Evolutionary conservation across 2,329 filamentous ascomycete species (phyloP), one percentile per base, ranked within the genome.

Genomic region (Aspergillus ibericus): DNA sequence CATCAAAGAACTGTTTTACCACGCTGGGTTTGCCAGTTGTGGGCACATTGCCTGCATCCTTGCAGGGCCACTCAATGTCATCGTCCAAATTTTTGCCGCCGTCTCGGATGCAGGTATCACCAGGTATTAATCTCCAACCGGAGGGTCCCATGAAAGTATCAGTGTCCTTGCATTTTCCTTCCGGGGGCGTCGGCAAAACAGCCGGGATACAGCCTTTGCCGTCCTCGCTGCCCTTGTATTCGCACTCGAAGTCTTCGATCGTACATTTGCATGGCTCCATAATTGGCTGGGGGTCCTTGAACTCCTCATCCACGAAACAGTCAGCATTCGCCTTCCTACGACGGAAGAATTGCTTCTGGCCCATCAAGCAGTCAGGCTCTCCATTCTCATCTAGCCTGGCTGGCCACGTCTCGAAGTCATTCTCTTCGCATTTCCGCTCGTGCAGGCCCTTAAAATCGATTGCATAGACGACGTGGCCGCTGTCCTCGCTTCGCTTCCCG

Each of bases 51-150:
- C 78, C 48, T 15, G 81, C 78, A 60, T 95, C 90, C 15, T 83
- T 83, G 77, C 95, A 99, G 59, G 89, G 84, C 60, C 87, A 84
- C 66, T 96, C 88, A 13, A 92, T 83, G n/a, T 82, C 78, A 55
- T 88, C 83, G 66, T 92, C 90, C 68, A 91, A 88, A 64, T 90
- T 84, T 50, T 81, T 76, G 38, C 86, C 88, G 13, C 79, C 82
- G 12, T 78, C 72, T 48, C 85, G 80, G 65, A 86, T 84, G 75
- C 91, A 93, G 22, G 83, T 84, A 72, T 93, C 89, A 25, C 90
- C 91, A 0, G 95, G 93, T 60, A 99, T 98, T 66, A 93, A 83
- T 59, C 93, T 88, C 85, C 92, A 99, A 25, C 95, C 95, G 29
- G 93, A 96, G 3, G 89, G 90, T 12, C 92, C 95, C 75, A 83